Conservation (phyloP, 345 rosid genomes). For the Aquilaria yunnanensis region DNA sequence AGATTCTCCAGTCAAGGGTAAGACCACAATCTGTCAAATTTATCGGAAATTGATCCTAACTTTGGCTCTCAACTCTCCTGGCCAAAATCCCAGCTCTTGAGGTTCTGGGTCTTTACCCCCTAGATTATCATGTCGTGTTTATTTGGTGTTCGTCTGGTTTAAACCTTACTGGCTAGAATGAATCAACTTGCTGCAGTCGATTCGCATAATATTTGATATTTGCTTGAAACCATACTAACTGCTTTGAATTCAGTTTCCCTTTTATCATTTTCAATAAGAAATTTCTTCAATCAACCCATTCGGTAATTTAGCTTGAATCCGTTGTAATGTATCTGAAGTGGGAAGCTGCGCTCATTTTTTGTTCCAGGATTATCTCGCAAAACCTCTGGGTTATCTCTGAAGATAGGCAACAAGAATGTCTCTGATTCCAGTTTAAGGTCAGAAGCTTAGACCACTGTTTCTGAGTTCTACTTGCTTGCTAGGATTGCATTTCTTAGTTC, state of each 20-base stretch:
- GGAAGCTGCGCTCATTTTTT: not conserved
- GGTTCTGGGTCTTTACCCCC: no score
- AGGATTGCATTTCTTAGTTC: not conserved
- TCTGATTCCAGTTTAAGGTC: constrained; percentile 8
- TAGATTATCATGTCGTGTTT: not conserved
- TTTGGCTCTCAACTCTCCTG: no score
- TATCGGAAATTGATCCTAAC: not conserved
- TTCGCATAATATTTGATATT: not conserved
- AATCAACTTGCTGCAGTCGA: not conserved
- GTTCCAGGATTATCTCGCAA: constrained; percentile 7
- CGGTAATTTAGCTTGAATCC: not conserved
- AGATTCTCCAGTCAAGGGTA: constrained; percentile 9
- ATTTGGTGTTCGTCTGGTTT: not conserved
- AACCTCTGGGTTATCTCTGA: constrained; percentile 1
- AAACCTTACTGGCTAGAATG: not conserved
- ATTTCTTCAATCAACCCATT: no score
- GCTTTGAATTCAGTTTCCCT: no score
- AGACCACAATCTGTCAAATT: not conserved
- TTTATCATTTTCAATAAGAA: no score
- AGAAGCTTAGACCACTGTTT: not conserved
- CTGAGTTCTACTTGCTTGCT: not conserved
- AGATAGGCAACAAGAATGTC: not conserved
- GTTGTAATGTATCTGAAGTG: not conserved
- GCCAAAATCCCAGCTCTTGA: no score
- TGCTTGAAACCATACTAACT: no score